Evolutionary conservation across 2,329 filamentous ascomycete genomes (phyloP), one percentile per base, ranked within the genome.

Genomic region (Parastagonospora avenae): DNA sequence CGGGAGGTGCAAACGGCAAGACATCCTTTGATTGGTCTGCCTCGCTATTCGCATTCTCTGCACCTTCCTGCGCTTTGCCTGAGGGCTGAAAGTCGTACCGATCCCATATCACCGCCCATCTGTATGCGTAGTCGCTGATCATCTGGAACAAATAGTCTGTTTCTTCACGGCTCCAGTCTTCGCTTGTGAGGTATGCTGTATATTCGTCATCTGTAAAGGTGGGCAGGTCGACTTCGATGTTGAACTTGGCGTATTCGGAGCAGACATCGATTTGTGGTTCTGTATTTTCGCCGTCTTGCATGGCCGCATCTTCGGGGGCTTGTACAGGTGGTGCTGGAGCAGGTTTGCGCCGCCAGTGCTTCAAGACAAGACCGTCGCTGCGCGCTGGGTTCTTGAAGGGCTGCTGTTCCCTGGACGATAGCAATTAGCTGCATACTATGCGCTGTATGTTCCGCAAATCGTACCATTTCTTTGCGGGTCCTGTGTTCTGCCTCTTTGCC

Each of bases 101-200:
- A 73, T 99, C 94, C 80, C 88, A 91, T 53, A 99, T 90, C 12
- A 97, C 74, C 3, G 93, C 83, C 92, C 94, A 99, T 60, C 94
- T 87, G 53, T 96, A 81, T 67, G 96, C 91, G 68, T 87, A 96
- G 40, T 92, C 88, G 50, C 82, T 82, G 11, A 85, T 90, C 31
- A 93, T 72, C 2, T 84, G 79, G 70, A 97, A 83, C 56, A 99
- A 76, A 68, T 97, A 97, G 70, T 97, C 92, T 8, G 94, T 99
- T 76, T 99, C 94, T 64, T 94, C 88, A 66, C 89, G 91, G 11
- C 89, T 88, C 94, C 94, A 99, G 62, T 93, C 87, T 11, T 85
- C 79, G 67, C 81, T 88, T 62, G 86, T 82, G 43, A 99, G 76
- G 55, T 89, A 85, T 50, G 85, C 81, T 53, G 87, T 83, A 75